These are phyloP conservation scores for Gracilaria vermiculophylla DNA, from an alignment of 23 red algal genomes.

Conservation along the genomic window DNA sequence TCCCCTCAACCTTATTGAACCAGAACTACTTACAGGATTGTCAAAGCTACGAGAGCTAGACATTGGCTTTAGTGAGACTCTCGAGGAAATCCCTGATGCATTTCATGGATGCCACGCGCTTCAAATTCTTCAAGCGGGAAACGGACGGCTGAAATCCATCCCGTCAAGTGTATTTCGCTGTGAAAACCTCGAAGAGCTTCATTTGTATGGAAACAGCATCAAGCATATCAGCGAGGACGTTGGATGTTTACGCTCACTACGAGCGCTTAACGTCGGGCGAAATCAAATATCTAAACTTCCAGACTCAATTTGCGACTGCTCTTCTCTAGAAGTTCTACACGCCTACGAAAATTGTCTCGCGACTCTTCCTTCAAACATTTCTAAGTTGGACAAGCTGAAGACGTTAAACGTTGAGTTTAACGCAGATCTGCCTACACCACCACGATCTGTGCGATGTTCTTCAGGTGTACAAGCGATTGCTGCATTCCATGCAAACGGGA, in stretches of 20 bases:
- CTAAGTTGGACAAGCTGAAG: constrained; percentile 42
- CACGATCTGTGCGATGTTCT: constrained; percentile 37
- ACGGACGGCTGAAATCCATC: constrained; percentile 48
- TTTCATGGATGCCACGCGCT: constrained; percentile 38
- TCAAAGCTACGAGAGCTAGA: constrained; percentile 47
- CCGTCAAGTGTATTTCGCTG: constrained; percentile 44
- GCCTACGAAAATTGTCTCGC: constrained; percentile 93
- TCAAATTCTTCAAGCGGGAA: constrained; percentile 44
- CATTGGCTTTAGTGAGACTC: constrained; percentile 71
- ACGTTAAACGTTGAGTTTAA: constrained; percentile 65
- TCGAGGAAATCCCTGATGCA: constrained; percentile 49
- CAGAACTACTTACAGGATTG: constrained; percentile 39
- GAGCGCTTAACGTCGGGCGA: constrained; percentile 81
- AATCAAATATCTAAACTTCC: constrained; percentile 87
- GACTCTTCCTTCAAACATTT: constrained; percentile 29
- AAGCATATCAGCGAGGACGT: constrained; percentile 41
- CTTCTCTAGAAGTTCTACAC: constrained; percentile 61
- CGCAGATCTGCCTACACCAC: constrained; percentile 44
- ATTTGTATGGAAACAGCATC: constrained; percentile 81
- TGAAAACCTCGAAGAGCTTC: constrained; percentile 61
- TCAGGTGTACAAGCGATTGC: constrained; percentile 37
- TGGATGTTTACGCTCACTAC: constrained; percentile 48
- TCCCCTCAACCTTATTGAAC: constrained; percentile 46
- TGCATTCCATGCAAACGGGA: constrained; percentile 36
- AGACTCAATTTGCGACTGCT: constrained; percentile 50